phyloP scores from a whole-genome alignment of 2,329 filamentous ascomycete genomes.

The Hymenoscyphus fructigenus region DNA sequence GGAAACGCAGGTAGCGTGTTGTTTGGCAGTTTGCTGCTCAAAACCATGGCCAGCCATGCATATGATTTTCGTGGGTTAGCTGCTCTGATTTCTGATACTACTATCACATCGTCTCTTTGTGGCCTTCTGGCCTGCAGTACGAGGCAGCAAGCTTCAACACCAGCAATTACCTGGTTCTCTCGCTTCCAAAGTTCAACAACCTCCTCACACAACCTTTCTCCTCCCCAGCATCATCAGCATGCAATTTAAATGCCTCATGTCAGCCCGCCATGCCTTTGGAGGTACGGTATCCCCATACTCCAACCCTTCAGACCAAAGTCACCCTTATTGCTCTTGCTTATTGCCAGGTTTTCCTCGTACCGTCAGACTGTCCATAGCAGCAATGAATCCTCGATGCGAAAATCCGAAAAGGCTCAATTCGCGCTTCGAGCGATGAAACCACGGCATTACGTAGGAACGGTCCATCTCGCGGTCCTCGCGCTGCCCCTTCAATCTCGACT shows the following conservation, averaged over 20 bases:
- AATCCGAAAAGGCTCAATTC: neutral
- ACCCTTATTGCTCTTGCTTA: neutral
- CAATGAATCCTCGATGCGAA: neutral
- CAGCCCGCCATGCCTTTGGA: neutral
- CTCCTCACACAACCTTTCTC: no score
- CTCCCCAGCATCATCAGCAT: neutral
- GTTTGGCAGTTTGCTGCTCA: no score
- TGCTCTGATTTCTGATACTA: no score
- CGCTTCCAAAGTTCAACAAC: no score
- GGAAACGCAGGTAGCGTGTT: neutral
- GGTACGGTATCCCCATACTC: neutral
- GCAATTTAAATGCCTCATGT: neutral
- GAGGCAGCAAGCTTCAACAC: no score
- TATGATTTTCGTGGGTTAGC: no score
- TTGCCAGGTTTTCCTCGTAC: neutral
- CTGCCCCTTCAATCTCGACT: neutral
- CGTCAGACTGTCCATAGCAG: neutral
- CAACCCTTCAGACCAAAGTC: neutral
- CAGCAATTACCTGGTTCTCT: no score
- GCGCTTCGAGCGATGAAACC: neutral
- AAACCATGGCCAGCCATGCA: no score
- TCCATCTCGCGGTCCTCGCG: neutral
- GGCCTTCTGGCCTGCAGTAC: no score
- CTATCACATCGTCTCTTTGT: no score
- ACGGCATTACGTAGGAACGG: neutral